These are phyloP conservation scores for Parastagonospora avenae DNA, from an alignment of 2,329 filamentous ascomycete species.

Conservation along the genomic window DNA sequence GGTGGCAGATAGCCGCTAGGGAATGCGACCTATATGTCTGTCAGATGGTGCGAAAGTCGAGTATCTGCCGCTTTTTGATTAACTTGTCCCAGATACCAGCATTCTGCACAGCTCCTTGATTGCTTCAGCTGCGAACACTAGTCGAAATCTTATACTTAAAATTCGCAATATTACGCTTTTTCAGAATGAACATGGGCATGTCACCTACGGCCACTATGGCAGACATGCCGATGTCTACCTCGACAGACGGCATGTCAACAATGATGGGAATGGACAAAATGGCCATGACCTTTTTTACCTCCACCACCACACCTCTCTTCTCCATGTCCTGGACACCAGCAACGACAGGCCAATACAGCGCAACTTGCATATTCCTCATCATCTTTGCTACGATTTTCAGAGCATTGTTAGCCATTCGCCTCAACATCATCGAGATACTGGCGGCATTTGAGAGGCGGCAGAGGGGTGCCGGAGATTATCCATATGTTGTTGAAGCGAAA, in stretches of 20 bases:
- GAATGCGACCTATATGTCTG: no score
- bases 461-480: slow-evolving; percentile 73
- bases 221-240: slow-evolving; percentile 12
- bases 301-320: slow-evolving; percentile 65
- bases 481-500: slow-evolving; percentile 35
- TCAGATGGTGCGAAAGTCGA: no score
- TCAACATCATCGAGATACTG: slow-evolving; percentile 55
- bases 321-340: slow-evolving; percentile 73
- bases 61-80: no score
- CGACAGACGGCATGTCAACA: no score
- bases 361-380: slow-evolving; percentile 88
- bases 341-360: slow-evolving; percentile 73
- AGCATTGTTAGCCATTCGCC: slow-evolving; percentile 70
- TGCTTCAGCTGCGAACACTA: no score
- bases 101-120: no score
- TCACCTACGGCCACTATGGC: slow-evolving; percentile 10
- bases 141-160: no score
- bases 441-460: slow-evolving; percentile 64
- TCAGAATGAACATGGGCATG: slow-evolving; percentile 10
- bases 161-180: no score
- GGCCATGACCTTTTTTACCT: slow-evolving; percentile 67
- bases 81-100: no score
- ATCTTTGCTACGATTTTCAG: slow-evolving; percentile 72
- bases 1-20: no score
- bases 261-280: slow-evolving; percentile 41